Evolutionary conservation across 331 rosid species (phyloP), one percentile per base, ranked within the genome.

Genomic region (Quercus lobata): DNA sequence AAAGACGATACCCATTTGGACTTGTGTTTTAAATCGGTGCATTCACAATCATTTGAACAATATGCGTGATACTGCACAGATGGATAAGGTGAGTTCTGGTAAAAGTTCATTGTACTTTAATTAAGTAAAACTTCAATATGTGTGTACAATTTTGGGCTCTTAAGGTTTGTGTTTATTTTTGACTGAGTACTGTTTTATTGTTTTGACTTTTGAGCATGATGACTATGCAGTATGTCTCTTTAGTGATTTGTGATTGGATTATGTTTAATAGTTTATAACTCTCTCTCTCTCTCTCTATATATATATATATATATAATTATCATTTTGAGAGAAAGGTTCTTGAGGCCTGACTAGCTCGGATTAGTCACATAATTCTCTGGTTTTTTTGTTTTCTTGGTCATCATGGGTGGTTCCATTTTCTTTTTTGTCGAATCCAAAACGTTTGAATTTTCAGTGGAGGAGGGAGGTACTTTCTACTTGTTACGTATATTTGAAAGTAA

Each of bases 1-100:
- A 6, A 95, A 93, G 86, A 93, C 99, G 2, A 90, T 95, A 72
- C 97, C 99, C 73, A 90, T 95, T 71, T 95, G 97, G 99, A 81
- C 96, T 5, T 95, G 97, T 74, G 93, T 95, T 80, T 78, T 92
- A 81, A 95, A 95, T 80, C 93, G 99, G 5, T 88, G 92, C 9
- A 85, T 95, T 83, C 34, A 24, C 29, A 80, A 81, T 37, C 81
- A 72, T 83, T 76, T 80, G 79, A 86, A 73, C 72, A 80, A 83
- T 58, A 49, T 63, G 77, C 74, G 61, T 21, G 80, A 35, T 24
- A 46, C 71, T 74, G 15, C 27, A 32, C 57, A 80, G 77, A 56
- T 65, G 41, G 55, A 74, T 29, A 81, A 53, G 87, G 92, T 88
- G 81, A 90, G 91, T 83, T 25, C 24, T 80, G 17, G 27, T 37